Base-by-base conservation (phyloP, 164 flowering plant genomes). In the Umbellularia californica region DNA sequence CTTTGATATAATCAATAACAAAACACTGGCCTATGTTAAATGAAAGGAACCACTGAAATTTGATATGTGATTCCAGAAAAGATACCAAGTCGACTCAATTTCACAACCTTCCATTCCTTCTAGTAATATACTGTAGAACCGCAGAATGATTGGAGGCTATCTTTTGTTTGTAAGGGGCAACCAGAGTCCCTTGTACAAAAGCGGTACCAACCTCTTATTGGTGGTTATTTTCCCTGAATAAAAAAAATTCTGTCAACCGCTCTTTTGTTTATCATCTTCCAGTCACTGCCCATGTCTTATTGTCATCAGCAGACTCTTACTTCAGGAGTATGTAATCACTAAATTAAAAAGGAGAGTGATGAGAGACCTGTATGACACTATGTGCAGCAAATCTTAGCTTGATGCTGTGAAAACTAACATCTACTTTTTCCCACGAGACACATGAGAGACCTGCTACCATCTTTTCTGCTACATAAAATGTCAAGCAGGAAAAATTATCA, bases 371-470 rank as follows among this genome's bases (percentile, higher is more conserved):
- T 79, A 95, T 95, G 67, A 95, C 84, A 77, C 92, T 92, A 82
- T 95, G 99, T 41, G 99, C 98, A 64, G 92, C 95, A 85, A 88
- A 88, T 75, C 87, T 84, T 73, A 80, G 88, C 77, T 86, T 87
- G 83, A 93, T 77, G 65, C 78, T 80, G 79, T 91, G 98, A 74
- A 95, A 95, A 84, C 99, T 95, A 74, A 95, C 98, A 80, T 95
- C 99, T 68, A 95, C 88, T 80, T 92, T 93, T 79, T 91, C 98
- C 99, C 99, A 95, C 47, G 95, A 86, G 69, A 95, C 85, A 50
- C 91, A 84, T 72, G 97, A 90, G 17, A 95, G 85, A 12, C 95
- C 92, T 13, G 74, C 83, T 81, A 91, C 81, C 73, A 95, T 79
- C 73, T 87, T 89, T 81, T 89, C 99, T 95, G 88, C 79, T 76